Evolutionary conservation across 257 asterid species (phyloP).

Genomic region (Misopates orontium): DNA sequence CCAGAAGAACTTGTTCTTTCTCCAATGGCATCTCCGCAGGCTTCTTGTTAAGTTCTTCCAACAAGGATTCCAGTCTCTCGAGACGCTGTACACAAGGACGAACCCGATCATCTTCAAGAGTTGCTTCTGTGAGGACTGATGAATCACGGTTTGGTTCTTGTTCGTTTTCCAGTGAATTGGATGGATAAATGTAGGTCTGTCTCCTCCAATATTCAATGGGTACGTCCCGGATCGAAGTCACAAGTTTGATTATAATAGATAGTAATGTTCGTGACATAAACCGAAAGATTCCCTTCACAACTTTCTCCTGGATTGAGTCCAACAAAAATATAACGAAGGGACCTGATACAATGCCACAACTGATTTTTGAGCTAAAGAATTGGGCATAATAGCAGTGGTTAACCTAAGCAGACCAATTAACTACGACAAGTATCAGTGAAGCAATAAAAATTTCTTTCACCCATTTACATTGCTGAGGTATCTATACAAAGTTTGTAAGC

Average conservation of each 20-base stretch:
- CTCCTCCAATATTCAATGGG: conserved; percentile 62
- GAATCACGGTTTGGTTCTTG: conserved; percentile 35
- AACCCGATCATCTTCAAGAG: conserved; percentile 41
- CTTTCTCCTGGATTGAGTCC: conserved; percentile 49
- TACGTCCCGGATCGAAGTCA: conserved; percentile 34
- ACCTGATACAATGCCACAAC: conserved; percentile 42
- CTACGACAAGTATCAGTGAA: background rate
- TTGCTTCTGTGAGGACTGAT: conserved; percentile 31
- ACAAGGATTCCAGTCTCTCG: conserved; percentile 64
- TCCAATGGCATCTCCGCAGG: conserved; percentile 80
- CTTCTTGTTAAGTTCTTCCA: conserved; percentile 76
- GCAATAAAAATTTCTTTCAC: conserved; percentile 15
- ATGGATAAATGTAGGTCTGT: conserved; percentile 39
- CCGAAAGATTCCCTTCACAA: conserved; percentile 55
- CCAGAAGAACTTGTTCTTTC: conserved; percentile 82
- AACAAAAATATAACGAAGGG: conserved; percentile 39
- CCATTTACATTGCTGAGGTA: conserved; percentile 10
- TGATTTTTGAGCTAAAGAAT: conserved; percentile 5
- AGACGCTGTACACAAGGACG: conserved; percentile 74
- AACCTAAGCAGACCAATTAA: background rate
- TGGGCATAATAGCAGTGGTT: background rate
- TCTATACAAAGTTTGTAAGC: conserved; percentile 1
- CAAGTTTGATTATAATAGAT: conserved; percentile 41
- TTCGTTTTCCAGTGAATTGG: conserved; percentile 39
- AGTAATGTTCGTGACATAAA: conserved; percentile 50